phyloP scores from a whole-genome alignment of 1,284 basidiomycete species.

The Ceratobasidium sp. region DNA sequence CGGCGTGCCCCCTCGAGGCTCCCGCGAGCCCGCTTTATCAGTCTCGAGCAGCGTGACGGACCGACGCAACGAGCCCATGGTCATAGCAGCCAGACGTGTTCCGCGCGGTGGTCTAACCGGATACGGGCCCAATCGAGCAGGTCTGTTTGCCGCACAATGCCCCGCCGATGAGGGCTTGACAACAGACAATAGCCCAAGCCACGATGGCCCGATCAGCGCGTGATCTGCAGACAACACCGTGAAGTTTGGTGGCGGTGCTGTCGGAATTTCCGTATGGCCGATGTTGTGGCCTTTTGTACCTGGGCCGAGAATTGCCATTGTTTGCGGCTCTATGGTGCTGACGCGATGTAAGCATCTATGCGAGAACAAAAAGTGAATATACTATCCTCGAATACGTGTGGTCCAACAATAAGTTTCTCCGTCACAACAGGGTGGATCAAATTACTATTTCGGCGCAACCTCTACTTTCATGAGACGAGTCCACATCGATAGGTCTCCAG shows the following conservation, averaged over 20 bases:
- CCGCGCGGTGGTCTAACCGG: constrained; percentile 5
- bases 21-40: constrained; percentile 21
- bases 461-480: too few species aligned
- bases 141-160: constrained; percentile 40
- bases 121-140: constrained; percentile 6
- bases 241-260: constrained; percentile 17
- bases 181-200: constrained; percentile 28
- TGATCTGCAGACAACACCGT: background rate
- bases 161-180: constrained; percentile 9
- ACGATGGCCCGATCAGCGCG: constrained; percentile 7
- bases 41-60: constrained; percentile 22
- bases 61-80: constrained; percentile 12
- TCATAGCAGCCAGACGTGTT: constrained; percentile 22
- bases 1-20: constrained; percentile 2
- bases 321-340: background rate
- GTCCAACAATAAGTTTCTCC: background rate
- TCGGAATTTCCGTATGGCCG: background rate
- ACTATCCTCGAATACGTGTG: background rate
- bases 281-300: background rate
- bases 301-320: background rate
- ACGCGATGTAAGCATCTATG: too few species aligned
- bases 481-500: too few species aligned
- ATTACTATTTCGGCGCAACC: too few species aligned
- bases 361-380: background rate
- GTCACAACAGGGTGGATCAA: too few species aligned